Evolutionary conservation across 768 basidiomycete species (phyloP), one percentile per base, ranked within the genome.

Genomic region (Russula lepida): DNA sequence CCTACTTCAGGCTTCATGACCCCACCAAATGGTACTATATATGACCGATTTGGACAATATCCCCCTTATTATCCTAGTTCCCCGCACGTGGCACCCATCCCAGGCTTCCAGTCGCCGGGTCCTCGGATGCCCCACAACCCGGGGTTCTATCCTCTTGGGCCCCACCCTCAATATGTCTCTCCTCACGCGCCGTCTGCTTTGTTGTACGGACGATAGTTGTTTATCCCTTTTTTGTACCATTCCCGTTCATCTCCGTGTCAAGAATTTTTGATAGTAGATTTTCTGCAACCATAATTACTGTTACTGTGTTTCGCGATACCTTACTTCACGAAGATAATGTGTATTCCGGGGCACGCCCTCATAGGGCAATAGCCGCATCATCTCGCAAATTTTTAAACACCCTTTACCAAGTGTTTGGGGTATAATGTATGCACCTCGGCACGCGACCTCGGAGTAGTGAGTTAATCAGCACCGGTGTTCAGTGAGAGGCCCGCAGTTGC

Each of bases 171-270:
- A 15, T 23, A 37, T 35, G 6, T 55, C 6, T 30, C 60, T 52
- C 17, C 49, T 4, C 33, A 37, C 15, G 7, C 28, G 43, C 43
- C 60, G 5, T 46, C 30, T 44, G 13, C 37, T 13, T n/a, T 32
- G 7, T 15, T 35, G 13, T 62, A 62, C 50, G 50, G 54, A 61
- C 49, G 43, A 21, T 61, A 56, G 49, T 46, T 44, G 9, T 17
- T 5, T 32, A 56, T 33, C 21, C 27, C 37, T 17, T 25, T 30
- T 37, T 6, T 37, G 5, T 1, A 6, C 3, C 15, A 15, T 13
- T 27, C 9, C 19, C 21, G 8, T 9, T 52, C 12, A 23, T 33
- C 30, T 55, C 30, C 19, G 19, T 6, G 15, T 62, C n/a, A 46
- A 51, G 48, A 46, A 57, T 50, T 25, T 30, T 30, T 37, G 15